Evolutionary conservation across 176 grass and related monocot species (phyloP), one percentile per base, ranked within the genome.

Genomic region (Elaeis guineensis): DNA sequence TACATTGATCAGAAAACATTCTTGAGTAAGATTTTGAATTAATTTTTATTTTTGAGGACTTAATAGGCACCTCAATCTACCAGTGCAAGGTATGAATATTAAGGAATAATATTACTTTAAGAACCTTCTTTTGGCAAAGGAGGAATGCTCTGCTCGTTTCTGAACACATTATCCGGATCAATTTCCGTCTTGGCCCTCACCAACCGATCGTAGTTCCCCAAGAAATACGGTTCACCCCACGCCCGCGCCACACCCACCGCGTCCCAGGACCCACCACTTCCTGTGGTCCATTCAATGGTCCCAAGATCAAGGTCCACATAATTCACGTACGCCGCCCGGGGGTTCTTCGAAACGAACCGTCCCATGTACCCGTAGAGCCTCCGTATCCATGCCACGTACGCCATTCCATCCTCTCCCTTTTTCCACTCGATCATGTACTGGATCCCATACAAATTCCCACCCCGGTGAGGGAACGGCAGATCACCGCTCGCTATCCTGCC

Each of bases 251-350:
- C 56, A 17, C 86, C 74, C 5, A 79, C 69, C 0, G 69, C 28
- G 51, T n/a, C 16, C 4, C 12, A 15, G 3, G 9, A 12, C 35
- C 0, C 4, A 2, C 19, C 16, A 4, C 35, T 54, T 3, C 14
- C 32, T 1, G 3, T 14, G 0, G 61, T 70, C 49, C 57, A 65
- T 2, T 26, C n/a, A 57, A 72, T 86, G 8, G 4, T 64, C 2
- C 86, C 83, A 0, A 95, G 73, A 16, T 95, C 86, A n/a, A 95
- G 80, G 35, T 95, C 90, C 61, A 82, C 50, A 64, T 95, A 95
- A 78, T 95, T 95, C 9, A 95, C 65, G 57, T 79, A 95, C 0
- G 90, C 79, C 0, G 83, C 55, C 2, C 86, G 56, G 3, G 90
- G 90, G 1, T 50, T 68, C 2, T 73, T 77, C 0, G 90, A 20